Conservation (phyloP, 176 grass and related monocot genomes). For the Raddia distichophylla region DNA sequence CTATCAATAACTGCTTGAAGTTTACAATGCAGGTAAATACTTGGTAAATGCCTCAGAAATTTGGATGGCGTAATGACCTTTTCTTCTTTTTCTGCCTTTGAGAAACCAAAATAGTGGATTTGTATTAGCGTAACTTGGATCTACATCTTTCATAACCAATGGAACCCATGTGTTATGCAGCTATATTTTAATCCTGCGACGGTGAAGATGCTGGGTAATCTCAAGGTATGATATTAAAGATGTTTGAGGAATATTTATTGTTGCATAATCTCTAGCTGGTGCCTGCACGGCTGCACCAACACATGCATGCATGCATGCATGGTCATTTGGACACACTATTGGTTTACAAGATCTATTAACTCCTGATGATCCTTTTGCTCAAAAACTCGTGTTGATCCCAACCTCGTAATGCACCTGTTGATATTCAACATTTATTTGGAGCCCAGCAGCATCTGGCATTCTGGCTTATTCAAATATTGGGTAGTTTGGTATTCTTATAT, state of each 20-base stretch:
- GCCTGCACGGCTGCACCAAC: neutral
- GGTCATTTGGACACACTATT: neutral
- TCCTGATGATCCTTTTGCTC: neutral
- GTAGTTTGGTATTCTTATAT: neutral
- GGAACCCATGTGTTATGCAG: conserved; percentile 59
- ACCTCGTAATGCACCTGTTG: conserved; percentile 16
- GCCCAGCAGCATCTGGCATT: conserved; percentile 6
- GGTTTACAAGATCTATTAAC: conserved; percentile 5
- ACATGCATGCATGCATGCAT: conserved; percentile 9
- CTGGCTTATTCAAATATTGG: neutral
- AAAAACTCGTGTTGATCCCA: neutral
- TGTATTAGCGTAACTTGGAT: conserved; percentile 29
- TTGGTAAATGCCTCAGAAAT: conserved; percentile 11
- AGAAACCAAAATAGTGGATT: conserved; percentile 22
- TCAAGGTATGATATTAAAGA: conserved; percentile 65
- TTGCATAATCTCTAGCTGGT: conserved; percentile 6
- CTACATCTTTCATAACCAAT: conserved; percentile 47
- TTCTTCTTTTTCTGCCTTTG: neutral
- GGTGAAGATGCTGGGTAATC: conserved; percentile 97
- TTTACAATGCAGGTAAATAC: conserved; percentile 95
- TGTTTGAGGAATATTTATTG: conserved; percentile 12
- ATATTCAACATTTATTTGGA: conserved; percentile 27
- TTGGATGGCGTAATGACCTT: neutral
- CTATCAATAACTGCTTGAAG: conserved; percentile 97
- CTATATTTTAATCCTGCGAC: conserved; percentile 98